Evolutionary conservation across 139 green algal genomes (phyloP).

Genomic region (Micractinium conductrix): DNA sequence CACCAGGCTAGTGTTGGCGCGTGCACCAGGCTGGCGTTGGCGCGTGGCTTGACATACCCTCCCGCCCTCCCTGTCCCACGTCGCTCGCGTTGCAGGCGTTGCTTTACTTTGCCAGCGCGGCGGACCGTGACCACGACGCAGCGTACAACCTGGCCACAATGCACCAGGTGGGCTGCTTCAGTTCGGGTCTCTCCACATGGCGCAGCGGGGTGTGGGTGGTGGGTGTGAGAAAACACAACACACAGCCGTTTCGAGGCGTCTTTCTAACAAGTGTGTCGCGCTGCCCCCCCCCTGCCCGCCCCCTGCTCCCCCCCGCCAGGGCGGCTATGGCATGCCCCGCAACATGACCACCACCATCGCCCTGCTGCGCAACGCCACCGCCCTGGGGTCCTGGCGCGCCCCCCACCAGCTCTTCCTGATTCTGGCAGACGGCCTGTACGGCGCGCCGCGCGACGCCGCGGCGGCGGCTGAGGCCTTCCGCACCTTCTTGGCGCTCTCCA

Average conservation of each 20-base stretch:
- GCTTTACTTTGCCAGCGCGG: conserved; percentile 16
- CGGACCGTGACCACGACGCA: conserved; percentile 16
- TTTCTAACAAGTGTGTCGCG: no score
- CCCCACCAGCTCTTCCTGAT: conserved; percentile 46
- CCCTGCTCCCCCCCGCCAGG: not conserved
- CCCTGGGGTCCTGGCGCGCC: conserved; percentile 53
- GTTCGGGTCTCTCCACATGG: no score
- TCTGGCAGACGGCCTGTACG: conserved; percentile 23
- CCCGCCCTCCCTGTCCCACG: no score
- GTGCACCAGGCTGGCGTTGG: no score
- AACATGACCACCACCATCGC: conserved; percentile 30
- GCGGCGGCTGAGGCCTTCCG: not conserved
- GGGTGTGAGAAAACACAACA: no score
- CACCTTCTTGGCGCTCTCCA: conserved; percentile 7
- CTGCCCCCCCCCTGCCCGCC: not conserved
- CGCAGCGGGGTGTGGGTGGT: no score
- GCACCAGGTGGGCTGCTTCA: conserved; percentile 2
- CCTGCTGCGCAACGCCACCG: conserved; percentile 38
- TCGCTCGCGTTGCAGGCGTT: no score
- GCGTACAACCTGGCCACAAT: conserved; percentile 35
- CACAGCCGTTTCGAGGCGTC: no score
- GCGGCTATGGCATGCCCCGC: conserved; percentile 8
- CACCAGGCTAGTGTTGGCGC: no score
- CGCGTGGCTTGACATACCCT: no score
- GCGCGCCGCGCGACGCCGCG: not conserved